Evolutionary conservation across 768 basidiomycete genomes (phyloP), one percentile per base, ranked within the genome.

Genomic region (Lyophyllum decastes): DNA sequence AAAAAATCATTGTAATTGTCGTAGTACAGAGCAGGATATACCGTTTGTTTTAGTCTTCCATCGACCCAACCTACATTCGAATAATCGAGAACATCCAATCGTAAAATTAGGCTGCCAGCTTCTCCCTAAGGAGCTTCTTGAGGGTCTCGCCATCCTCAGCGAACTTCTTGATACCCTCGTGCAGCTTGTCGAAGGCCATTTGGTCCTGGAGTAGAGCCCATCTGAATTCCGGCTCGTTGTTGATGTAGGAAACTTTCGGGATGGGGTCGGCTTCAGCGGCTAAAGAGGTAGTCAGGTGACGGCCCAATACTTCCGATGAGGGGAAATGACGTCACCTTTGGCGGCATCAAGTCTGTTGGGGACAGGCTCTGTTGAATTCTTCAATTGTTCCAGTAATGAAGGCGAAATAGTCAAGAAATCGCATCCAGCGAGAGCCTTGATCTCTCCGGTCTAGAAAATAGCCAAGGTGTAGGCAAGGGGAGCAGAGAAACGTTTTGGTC

Each of bases 121-220:
- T 91, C 76, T 86, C 62, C 74, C 81, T 86, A 72, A 99, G 80
- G 63, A 92, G 71, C 12, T 76, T 73, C 83, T 96, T 97, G 77
- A 99, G 87, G 2, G 91, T 86, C 70, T 87, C 83, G 57, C 94
- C 94, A 68, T 98, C 97, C 79, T 92, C 94, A 50, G 94, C 95
- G 71, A 99, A 99, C 77, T 96, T 97, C 80, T 87, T 88, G 81
- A 99, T 97, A 67, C 97, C 97, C 78, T 98, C 94, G 74, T 97
- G 94, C 54, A 98, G 82, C 81, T 98, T 98, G 74, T 98, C 96
- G 71, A 94, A 96, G n/a, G 96, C 95, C 95, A 98, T 97, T 70
- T 82, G 77, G 75, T 98, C 95, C 69, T 94, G 84, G 68, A 97
- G 86, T 57, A 98, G 88, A 11, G 83, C 64, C 95, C 95, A 97